phyloP scores from a whole-genome alignment of 164 flowering plant species.

The Litsea cubeba region DNA sequence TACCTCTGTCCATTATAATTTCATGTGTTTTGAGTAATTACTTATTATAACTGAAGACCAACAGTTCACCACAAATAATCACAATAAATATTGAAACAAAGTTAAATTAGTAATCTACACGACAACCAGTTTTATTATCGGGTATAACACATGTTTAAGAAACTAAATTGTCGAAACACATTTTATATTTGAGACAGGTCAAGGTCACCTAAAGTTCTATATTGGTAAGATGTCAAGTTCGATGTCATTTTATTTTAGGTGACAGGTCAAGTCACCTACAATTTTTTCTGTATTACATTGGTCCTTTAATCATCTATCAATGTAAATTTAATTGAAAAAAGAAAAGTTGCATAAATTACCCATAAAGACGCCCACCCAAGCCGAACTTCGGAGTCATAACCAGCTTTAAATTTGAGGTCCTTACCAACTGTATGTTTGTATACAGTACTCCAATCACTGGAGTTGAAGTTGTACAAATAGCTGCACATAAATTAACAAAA shows the following conservation, averaged over 20 bases:
- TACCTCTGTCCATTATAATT: neutral
- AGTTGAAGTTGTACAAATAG: slow-evolving; percentile 75
- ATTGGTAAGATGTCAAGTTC: too few species aligned
- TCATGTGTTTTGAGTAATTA: neutral
- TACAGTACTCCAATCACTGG: slow-evolving; percentile 77
- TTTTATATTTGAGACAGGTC: too few species aligned
- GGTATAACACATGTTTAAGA: too few species aligned
- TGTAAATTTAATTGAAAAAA: neutral
- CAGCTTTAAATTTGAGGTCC: slow-evolving; percentile 84
- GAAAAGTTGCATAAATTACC: slow-evolving; percentile 40
- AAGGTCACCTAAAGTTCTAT: too few species aligned
- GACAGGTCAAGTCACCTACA: too few species aligned
- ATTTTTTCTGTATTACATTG: neutral
- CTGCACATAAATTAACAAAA: slow-evolving; percentile 31
- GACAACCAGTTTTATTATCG: neutral
- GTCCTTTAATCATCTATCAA: neutral
- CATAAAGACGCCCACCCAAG: slow-evolving; percentile 95
- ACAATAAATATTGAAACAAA: neutral
- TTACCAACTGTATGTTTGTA: slow-evolving; percentile 77
- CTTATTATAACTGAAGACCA: too few species aligned
- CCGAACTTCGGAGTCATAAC: slow-evolving; percentile 88
- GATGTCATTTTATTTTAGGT: too few species aligned
- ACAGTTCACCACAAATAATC: too few species aligned
- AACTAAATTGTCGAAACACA: too few species aligned
- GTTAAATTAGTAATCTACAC: too few species aligned